Evolutionary conservation across 345 rosid species (phyloP).

Genomic region (Corymbia maculata): DNA sequence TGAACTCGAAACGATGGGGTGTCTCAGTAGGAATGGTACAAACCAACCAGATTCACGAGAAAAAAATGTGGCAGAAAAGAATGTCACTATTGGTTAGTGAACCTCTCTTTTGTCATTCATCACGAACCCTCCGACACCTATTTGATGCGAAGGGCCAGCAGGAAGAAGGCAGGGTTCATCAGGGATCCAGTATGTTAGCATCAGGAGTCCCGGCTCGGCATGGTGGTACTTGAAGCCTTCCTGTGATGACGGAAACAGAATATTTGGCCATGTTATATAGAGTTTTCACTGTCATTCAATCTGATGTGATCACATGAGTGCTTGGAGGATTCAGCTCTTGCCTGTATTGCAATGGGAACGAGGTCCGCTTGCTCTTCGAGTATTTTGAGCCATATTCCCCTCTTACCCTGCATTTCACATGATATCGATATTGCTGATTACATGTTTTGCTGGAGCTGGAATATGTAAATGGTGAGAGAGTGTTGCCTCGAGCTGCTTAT

Average conservation of each 20-base stretch:
- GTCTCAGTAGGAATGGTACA: background rate
- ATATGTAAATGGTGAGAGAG: background rate
- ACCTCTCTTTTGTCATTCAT: slow-evolving; percentile 36
- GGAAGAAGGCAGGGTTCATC: slow-evolving; percentile 32
- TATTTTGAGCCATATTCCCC: slow-evolving; percentile 41
- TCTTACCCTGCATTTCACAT: slow-evolving; percentile 21
- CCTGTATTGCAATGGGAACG: slow-evolving; percentile 42
- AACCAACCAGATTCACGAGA: background rate
- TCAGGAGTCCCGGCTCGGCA: slow-evolving; percentile 42
- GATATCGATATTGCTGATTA: background rate
- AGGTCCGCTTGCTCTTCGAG: slow-evolving; percentile 25
- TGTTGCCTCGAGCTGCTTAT: background rate
- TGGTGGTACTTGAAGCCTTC: slow-evolving; percentile 42
- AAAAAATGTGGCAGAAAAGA: background rate
- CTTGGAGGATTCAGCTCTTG: background rate
- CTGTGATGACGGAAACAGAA: slow-evolving; percentile 3
- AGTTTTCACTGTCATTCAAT: background rate
- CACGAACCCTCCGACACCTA: slow-evolving; percentile 36
- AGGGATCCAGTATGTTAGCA: slow-evolving; percentile 50
- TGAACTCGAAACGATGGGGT: background rate
- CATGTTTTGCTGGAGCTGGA: background rate
- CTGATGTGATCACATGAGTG: background rate
- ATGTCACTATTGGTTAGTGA: background rate
- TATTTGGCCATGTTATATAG: background rate
- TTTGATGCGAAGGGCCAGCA: slow-evolving; percentile 42